Base-by-base conservation (phyloP, 2,329 filamentous ascomycete species). In the Fusarium sp. region DNA sequence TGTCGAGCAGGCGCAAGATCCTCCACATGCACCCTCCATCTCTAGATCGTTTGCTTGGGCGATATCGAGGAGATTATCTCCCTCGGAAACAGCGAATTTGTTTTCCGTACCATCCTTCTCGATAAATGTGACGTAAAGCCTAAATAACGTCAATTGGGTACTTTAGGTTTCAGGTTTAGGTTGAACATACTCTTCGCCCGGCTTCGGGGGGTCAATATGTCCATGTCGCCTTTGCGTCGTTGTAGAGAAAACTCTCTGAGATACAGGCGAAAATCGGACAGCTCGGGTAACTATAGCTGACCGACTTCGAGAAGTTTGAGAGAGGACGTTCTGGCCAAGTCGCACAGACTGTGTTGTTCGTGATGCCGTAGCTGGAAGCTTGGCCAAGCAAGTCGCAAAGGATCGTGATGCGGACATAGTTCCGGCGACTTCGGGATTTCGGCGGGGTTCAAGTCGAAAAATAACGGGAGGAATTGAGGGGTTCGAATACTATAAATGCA, bases 1-100 rank as follows among this genome's bases (percentile, higher is more conserved):
- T 8, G 94, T 97, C 59, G 92, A 96, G 83, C 94, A 97, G 56
- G 94, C 94, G 81, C 94, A 97, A 33, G 93, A 96, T 23, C 94
- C 96, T 72, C 96, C 96, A 77, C 96, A 99, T 15, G 96, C 96
- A 66, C 96, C 94, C 84, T 99, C 96, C 95, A 99, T 98, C 80
- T 99, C 96, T 41, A 99, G 84, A 77, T 98, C 95, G 80, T 98
- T 89, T 44, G 92, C 93, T 79, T 98, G 95, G 23, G 95, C 96
- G 76, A 99, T 95, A 76, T 98, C 95, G 56, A 99, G 86, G 55
- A 99, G 84, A 80, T 99, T 99, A 80, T 97, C 94, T 49, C 96
- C 96, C 74, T 92, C 89, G 16, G 89, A 85, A 11, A 98, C 95
- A 63, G 91, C 89, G 75, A 98, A 89, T 64, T 91, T 93, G 79